Base-by-base conservation (phyloP, 371 early-diverging fungal genomes). In the Coemansia sp. region DNA sequence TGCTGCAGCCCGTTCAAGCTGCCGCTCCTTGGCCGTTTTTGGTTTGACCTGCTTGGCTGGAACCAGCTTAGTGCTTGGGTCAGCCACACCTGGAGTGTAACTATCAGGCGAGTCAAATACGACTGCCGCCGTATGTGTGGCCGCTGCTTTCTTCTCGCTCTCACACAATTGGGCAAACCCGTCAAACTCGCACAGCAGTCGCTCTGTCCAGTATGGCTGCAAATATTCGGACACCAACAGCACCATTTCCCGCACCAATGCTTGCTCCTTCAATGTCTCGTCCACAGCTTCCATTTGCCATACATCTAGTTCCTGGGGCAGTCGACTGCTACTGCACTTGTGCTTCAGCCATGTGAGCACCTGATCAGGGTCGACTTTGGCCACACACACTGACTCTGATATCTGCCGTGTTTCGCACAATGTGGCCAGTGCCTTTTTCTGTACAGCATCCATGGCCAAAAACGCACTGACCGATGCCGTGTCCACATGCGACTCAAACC, bases 181-280 rank as follows among this genome's bases (percentile, higher is more conserved):
- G 51, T 58, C 67, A 56, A 63, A 67, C 54, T 71, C 68, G 4
- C 41, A 55, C 56, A 67, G 41, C 19, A 75, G 40, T 41, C 41
- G 49, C 8, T 36, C 24, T 7, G 36, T 28, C 76, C 76, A 75
- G 24, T 54, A 65, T 15, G 8, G 53, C 32, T 65, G 32, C 57
- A 75, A 21, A 12, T 75, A 75, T 36, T 75, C 76, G 0, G 76
- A 61, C 3, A 75, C 72, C 8, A 75, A 58, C 65, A 75, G 62
- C 13, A 55, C 65, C 72, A 75, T 75, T n/a, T 75, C 76, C 13
- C 73, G 67, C 32, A 39, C 26, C 55, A 11, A 36, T 4, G 64
- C 62, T 29, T 32, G 62, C 4, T 29, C 17, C 7, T 11, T 32
- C 36, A 69, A 40, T 15, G 56, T 64, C 4, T 17, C 53, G 3